Evolutionary conservation across 139 green algal genomes (phyloP).

Genomic region (Chlamydomonas schloesseri): DNA sequence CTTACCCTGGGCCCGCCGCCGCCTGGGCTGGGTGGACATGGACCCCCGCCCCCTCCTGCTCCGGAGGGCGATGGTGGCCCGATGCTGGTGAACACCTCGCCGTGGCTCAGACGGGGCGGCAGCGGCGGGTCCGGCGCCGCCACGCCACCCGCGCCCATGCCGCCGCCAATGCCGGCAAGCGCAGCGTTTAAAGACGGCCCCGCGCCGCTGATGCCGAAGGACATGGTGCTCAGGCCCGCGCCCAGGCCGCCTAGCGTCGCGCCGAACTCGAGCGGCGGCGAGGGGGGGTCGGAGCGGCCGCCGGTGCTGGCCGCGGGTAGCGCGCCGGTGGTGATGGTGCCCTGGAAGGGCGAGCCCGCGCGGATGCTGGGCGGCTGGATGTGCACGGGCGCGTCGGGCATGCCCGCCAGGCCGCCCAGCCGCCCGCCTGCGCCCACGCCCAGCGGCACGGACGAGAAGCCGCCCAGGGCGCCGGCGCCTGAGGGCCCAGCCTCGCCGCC

Average conservation of each 20-base stretch:
- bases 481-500: too few relatives aligned
- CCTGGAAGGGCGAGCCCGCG: slow-evolving; percentile 7
- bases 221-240: not conserved
- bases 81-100: slow-evolving; percentile 10
- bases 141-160: too few relatives aligned
- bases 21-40: too few relatives aligned
- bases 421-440: too few relatives aligned
- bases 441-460: too few relatives aligned
- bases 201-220: too few relatives aligned
- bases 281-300: not conserved
- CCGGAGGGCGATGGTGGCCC: too few relatives aligned
- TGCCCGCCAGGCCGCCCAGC: too few relatives aligned
- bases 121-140: not conserved
- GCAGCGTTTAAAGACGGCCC: not conserved
- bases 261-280: not conserved
- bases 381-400: slow-evolving; percentile 23
- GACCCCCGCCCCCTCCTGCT: too few relatives aligned
- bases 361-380: not conserved
- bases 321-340: slow-evolving; percentile 6
- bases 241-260: not conserved
- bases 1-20: too few relatives aligned
- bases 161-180: not conserved
- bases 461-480: too few relatives aligned
- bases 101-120: slow-evolving; percentile 5
- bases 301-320: not conserved